Percentiles rank a stretch among this genome's conserved stretches.
phyloP scores from a whole-genome alignment of 2,329 filamentous ascomycete species.

The Orbilia oligospora region DNA sequence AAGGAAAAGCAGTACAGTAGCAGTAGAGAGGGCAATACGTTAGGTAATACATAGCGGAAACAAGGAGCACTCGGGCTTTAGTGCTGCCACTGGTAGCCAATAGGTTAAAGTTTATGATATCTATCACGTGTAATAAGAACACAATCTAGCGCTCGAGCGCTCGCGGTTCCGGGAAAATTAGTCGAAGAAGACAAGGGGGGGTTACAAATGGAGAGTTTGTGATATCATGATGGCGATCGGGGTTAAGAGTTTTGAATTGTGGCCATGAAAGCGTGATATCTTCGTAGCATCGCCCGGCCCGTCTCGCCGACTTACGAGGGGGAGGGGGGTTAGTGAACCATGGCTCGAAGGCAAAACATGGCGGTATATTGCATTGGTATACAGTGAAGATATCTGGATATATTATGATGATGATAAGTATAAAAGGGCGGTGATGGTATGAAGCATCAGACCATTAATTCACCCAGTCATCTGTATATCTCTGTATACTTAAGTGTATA shows the following conservation, averaged over 20 bases:
- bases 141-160: too few relatives aligned
- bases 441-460: neutral
- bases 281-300: neutral
- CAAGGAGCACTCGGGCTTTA: too few relatives aligned
- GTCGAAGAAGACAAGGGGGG: neutral
- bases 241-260: neutral
- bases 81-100: too few relatives aligned
- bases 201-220: neutral
- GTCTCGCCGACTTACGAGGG: neutral
- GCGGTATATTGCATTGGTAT: neutral
- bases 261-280: neutral
- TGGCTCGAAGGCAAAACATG: neutral
- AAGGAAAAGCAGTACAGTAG: too few relatives aligned
- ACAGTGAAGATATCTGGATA: neutral
- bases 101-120: too few relatives aligned
- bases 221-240: neutral
- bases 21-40: too few relatives aligned
- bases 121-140: too few relatives aligned
- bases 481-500: too few relatives aligned
- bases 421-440: slow-evolving; percentile 3
- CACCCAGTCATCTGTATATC: neutral
- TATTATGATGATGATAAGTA: neutral
- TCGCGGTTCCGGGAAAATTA: too few relatives aligned
- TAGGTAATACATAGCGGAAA: too few relatives aligned
- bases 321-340: neutral